Percentiles rank a stretch among this genome's conserved stretches.
Evolutionary conservation across 169 alveolate species (phyloP).

Genomic region (Plasmodium cynomolgi): DNA sequence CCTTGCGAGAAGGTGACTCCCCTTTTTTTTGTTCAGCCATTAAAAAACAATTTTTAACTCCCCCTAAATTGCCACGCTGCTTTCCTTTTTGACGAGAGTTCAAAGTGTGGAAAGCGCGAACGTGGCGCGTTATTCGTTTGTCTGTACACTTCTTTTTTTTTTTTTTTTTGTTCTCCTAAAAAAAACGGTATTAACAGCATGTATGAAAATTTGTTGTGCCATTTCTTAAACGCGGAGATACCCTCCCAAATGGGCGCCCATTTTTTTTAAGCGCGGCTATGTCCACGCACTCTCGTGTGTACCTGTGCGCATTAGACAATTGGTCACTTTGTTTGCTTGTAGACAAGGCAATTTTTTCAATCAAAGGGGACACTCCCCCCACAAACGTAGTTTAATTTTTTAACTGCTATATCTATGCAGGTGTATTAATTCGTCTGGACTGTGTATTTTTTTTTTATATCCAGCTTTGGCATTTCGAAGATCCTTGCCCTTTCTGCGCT

Average conservation of each 20-base stretch:
- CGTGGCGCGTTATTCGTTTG: background rate
- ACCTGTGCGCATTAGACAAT: slow-evolving; percentile 2
- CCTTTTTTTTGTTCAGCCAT: background rate
- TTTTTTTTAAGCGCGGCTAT: background rate
- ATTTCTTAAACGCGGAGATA: background rate
- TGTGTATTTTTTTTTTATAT: background rate
- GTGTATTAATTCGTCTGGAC: background rate
- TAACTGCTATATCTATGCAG: slow-evolving; percentile 7
- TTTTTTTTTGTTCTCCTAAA: background rate
- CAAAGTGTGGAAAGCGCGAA: background rate
- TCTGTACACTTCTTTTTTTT: background rate
- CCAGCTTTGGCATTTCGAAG: slow-evolving; percentile 19
- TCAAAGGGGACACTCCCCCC: background rate
- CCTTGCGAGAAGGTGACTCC: background rate
- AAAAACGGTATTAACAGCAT: background rate
- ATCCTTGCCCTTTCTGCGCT: background rate
- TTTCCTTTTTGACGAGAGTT: background rate
- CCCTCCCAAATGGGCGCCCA: background rate
- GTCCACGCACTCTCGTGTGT: background rate
- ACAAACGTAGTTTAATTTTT: slow-evolving; percentile 12
- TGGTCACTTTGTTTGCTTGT: background rate
- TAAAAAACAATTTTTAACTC: background rate
- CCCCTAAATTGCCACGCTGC: background rate
- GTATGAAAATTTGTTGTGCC: background rate
- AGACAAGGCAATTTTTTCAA: background rate